phyloP scores from a whole-genome alignment of 2,329 filamentous ascomycete genomes.

The Botryosphaeria dothidea region DNA sequence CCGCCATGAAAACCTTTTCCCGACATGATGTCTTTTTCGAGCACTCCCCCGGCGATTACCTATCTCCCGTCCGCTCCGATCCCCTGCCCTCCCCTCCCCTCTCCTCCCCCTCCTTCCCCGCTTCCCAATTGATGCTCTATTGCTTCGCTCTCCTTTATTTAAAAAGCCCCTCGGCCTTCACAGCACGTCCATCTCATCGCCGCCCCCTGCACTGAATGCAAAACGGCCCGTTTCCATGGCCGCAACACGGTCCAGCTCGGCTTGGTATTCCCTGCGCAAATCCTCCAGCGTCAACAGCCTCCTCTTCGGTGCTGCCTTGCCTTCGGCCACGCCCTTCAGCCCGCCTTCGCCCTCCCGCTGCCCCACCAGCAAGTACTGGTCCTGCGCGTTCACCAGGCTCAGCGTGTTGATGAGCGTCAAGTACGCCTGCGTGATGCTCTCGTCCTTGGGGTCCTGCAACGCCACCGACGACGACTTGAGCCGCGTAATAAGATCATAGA shows the following conservation, averaged over 20 bases:
- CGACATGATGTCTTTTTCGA: background rate
- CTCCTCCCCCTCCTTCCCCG: background rate
- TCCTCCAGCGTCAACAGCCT: constrained; percentile 84
- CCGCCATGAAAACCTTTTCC: background rate
- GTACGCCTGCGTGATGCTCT: constrained; percentile 70
- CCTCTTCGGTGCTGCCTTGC: constrained; percentile 56
- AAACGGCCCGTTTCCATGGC: constrained; percentile 89
- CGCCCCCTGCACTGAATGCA: constrained; percentile 59
- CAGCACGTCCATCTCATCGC: constrained; percentile 20
- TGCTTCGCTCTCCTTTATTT: constrained; percentile 1
- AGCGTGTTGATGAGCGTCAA: constrained; percentile 91
- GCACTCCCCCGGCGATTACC: background rate
- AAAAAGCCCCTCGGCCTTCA: constrained; percentile 1
- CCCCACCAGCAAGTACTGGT: constrained; percentile 73
- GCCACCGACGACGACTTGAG: constrained; percentile 45
- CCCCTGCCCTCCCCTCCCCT: background rate
- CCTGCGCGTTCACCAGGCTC: constrained; percentile 77
- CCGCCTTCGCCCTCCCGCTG: constrained; percentile 7
- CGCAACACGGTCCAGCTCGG: constrained; percentile 83
- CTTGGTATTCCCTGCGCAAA: constrained; percentile 84
- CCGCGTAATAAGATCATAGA: constrained; percentile 57
- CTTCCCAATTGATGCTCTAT: constrained; percentile 3
- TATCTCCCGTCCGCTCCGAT: too few species aligned
- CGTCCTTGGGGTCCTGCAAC: constrained; percentile 49
- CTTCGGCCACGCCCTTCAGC: constrained; percentile 30